Base-by-base conservation (phyloP, 108 stramenopile species). In the Stephanodiscus triporus region DNA sequence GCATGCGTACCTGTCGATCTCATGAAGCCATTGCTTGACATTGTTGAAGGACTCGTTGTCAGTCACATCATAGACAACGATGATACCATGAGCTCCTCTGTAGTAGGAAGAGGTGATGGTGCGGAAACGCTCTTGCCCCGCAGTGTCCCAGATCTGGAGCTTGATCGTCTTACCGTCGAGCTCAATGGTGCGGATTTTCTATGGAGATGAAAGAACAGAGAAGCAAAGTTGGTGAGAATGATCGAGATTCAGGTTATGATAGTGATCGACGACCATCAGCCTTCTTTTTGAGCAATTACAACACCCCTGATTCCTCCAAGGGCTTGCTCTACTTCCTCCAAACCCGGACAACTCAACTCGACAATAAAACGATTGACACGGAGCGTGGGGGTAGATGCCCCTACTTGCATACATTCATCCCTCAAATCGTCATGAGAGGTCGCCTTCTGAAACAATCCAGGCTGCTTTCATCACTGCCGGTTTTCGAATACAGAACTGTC, bases 161-260 rank as follows among this genome's bases (percentile, higher is more conserved):
- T 99, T 99, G 84, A 99, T 96, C 51, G 97, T 98, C 85, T 99
- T 99, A 38, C 94, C 95, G 65, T 98, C 99, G 47, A 97, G 84
- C 76, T 99, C 97, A 72, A 99, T 98, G 62, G 98, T 99, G 68
- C 98, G 97, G 82, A 99, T 98, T 92, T 98, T 98, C 91, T 92
- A 63, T 37, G 11, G 22, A 70, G 27, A 20, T 47, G 34, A 56
- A 22, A 45, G 29, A 55, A 22, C 51, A 58, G 48, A 22, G 30
- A 17, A 19, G 24, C 22, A 70, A 19, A 13, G 20, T 36, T 48
- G 38, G 19, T 45, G 32, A 69, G 23, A 20, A 60, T 57, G 20
- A 72, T 32, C 17, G 22, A 26, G 43, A 16, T 45, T 45, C 16
- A 16, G 43, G 43, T 45, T 16, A 16, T 16, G 1, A 45, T 45